Evolutionary conservation across 108 stramenopile genomes (phyloP).

Genomic region (Licmophora abbreviata): DNA sequence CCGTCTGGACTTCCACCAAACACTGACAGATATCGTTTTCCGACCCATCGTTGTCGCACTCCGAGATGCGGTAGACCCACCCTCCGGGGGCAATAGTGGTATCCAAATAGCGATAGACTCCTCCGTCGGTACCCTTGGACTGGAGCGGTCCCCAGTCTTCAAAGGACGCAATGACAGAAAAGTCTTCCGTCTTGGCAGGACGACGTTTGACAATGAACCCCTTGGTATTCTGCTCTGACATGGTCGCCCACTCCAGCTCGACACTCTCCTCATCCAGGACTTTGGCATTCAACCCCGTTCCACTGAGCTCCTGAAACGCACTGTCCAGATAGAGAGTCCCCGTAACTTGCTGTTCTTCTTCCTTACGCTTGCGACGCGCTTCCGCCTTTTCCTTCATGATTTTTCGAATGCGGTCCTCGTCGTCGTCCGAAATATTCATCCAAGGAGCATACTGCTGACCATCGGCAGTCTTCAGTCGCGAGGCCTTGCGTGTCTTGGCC

Average conservation of each 20-base stretch:
- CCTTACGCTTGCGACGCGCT: slow-evolving; percentile 58
- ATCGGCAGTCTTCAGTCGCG: slow-evolving; percentile 60
- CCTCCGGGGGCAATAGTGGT: slow-evolving; percentile 53
- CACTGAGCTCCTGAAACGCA: slow-evolving; percentile 79
- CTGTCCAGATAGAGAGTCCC: slow-evolving; percentile 67
- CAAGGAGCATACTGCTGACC: slow-evolving; percentile 88
- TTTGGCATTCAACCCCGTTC: slow-evolving; percentile 65
- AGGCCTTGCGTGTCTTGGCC: slow-evolving; percentile 49
- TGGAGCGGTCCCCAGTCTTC: slow-evolving; percentile 71
- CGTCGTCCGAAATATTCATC: slow-evolving; percentile 74
- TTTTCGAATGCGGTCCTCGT: slow-evolving; percentile 56
- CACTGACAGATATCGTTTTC: slow-evolving; percentile 80
- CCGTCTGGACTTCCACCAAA: slow-evolving; percentile 82
- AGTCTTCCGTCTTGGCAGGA: slow-evolving; percentile 72
- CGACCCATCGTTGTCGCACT: slow-evolving; percentile 56
- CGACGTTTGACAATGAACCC: slow-evolving; percentile 82
- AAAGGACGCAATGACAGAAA: slow-evolving; percentile 53
- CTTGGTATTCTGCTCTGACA: slow-evolving; percentile 55
- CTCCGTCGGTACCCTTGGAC: slow-evolving; percentile 65
- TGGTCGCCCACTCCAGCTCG: slow-evolving; percentile 81
- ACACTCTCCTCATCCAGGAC: slow-evolving; percentile 59
- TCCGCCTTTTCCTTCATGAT: slow-evolving; percentile 64
- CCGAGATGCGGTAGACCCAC: slow-evolving; percentile 85
- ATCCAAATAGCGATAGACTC: slow-evolving; percentile 70
- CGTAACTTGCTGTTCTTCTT: slow-evolving; percentile 44